A percentile compares a stretch with the other conserved stretches of the same genome.
Evolutionary conservation across 108 stramenopile genomes (phyloP).

Genomic region (Nitzschia sp.): DNA sequence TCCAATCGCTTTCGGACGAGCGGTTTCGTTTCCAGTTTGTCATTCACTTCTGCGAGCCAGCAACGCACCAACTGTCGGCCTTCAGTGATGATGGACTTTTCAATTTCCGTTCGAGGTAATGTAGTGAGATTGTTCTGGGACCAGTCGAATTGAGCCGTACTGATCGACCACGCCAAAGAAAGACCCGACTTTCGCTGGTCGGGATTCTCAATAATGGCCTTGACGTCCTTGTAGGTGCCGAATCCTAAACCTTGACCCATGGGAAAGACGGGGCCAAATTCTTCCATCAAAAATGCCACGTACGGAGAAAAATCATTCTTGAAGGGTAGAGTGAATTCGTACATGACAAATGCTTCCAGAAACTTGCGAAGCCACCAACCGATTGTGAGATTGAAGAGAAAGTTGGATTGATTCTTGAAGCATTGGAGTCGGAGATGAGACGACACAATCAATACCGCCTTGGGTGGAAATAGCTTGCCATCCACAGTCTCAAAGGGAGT

Average conservation of each 20-base stretch:
- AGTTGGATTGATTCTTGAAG: background rate
- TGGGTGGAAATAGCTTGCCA: slow-evolving; percentile 7
- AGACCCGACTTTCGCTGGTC: slow-evolving; percentile 12
- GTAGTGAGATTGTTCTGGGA: slow-evolving; percentile 1
- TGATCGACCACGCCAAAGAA: slow-evolving; percentile 8
- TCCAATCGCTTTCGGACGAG: background rate
- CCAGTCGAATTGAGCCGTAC: slow-evolving; percentile 2
- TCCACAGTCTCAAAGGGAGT: slow-evolving; percentile 10
- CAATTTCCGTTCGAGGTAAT: background rate
- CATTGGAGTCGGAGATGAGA: slow-evolving; percentile 3
- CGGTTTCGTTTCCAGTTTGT: background rate
- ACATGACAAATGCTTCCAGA: slow-evolving; percentile 10
- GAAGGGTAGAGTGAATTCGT: slow-evolving; percentile 15
- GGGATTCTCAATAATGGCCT: slow-evolving; percentile 1
- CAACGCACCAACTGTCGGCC: slow-evolving; percentile 1
- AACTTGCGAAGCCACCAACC: slow-evolving; percentile 8
- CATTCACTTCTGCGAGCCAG: slow-evolving; percentile 8
- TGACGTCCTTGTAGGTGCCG: slow-evolving; percentile 12
- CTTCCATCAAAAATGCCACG: slow-evolving; percentile 6
- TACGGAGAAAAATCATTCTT: slow-evolving; percentile 13
- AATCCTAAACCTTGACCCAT: slow-evolving; percentile 7
- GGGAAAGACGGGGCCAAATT: slow-evolving; percentile 12
- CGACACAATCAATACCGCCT: slow-evolving; percentile 1
- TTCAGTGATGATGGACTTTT: slow-evolving; percentile 4
- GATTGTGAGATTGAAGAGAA: background rate